Evolutionary conservation across 2,329 filamentous ascomycete species (phyloP), one percentile per base, ranked within the genome.

Genomic region (Microcera coccophila): DNA sequence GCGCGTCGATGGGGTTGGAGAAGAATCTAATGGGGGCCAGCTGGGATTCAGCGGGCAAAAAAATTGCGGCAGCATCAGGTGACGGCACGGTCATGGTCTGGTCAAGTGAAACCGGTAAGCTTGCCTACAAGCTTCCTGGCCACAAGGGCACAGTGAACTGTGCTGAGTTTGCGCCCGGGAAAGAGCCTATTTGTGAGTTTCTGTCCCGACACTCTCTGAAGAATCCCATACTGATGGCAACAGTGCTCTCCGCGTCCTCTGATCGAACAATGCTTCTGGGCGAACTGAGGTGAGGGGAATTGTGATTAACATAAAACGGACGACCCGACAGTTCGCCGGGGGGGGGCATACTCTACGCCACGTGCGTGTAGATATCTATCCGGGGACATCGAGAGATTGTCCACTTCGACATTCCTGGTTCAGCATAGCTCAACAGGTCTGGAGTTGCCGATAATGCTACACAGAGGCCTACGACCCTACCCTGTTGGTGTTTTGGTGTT

Each of bases 81-180:
- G 93, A 98, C 60, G 85, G 90, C 19, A 95, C 85, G 7, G 90
- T 90, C 15, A 84, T 95, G 12, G 82, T 97, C 9, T 98, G 93
- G 93, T 90, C 93, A 38, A 82, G 75, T 42, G 83, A 87, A 62
- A 86, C 79, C n/a, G 90, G 87, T 45, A 97, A 94, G 71, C 73
- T 98, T 56, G 66, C 95, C 50, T 94, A 96, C 69, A 97, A 97
- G 69, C 75, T 98, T 39, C 93, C 93, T 1, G 93, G 93, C 1
- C 93, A 98, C 65, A 93, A 90, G 68, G 93, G 91, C 24, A 88
- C 87, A 0, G 93, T 97, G 39, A 98, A 97, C 63, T 90, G 91
- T 63, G 91, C 91, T 41, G 85, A 94, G 55, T 94, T 98, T 62
- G 85, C 88, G 37, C 90, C 91, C 4, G 79, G 79, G 29, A 81